phyloP scores from a whole-genome alignment of 305 asterid genomes.

The Euphrasia arctica region DNA sequence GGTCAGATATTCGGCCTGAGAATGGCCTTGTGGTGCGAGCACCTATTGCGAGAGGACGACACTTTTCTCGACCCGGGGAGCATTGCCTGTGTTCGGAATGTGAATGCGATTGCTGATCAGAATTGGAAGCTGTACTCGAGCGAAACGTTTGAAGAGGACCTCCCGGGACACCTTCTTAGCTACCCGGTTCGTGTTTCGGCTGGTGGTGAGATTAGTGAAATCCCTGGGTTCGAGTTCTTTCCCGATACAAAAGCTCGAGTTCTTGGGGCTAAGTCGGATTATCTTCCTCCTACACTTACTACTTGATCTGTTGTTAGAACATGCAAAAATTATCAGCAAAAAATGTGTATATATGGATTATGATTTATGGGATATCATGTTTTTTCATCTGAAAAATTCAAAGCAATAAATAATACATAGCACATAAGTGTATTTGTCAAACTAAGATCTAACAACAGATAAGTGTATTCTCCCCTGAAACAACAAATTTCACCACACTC shows the following conservation, averaged over 20 bases:
- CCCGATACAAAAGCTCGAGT: slow-evolving; percentile 75
- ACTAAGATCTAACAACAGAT: neutral
- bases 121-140: slow-evolving; percentile 50
- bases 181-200: slow-evolving; percentile 48
- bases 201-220: slow-evolving; percentile 37
- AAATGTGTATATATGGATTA: too few relatives aligned
- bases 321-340: too few relatives aligned
- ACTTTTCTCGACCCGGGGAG: slow-evolving; percentile 45
- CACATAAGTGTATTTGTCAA: neutral
- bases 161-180: slow-evolving; percentile 62
- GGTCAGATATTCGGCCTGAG: slow-evolving; percentile 57
- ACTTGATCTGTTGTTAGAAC: slow-evolving; percentile 28
- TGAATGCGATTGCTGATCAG: slow-evolving; percentile 51
- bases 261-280: slow-evolving; percentile 48
- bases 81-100: slow-evolving; percentile 42
- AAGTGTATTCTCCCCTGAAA: neutral
- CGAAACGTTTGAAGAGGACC: slow-evolving; percentile 35
- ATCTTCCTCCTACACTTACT: slow-evolving; percentile 58
- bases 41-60: slow-evolving; percentile 36
- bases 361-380: too few relatives aligned
- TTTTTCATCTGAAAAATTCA: too few relatives aligned
- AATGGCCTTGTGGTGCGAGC: slow-evolving; percentile 80
- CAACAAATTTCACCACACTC: neutral
- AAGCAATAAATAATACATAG: too few relatives aligned
- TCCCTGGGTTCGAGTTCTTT: slow-evolving; percentile 48